A percentile compares a stretch with the other conserved stretches of the same genome.
phyloP scores from a whole-genome alignment of 108 stramenopile species.

The Phaeodactylum tricornutum region DNA sequence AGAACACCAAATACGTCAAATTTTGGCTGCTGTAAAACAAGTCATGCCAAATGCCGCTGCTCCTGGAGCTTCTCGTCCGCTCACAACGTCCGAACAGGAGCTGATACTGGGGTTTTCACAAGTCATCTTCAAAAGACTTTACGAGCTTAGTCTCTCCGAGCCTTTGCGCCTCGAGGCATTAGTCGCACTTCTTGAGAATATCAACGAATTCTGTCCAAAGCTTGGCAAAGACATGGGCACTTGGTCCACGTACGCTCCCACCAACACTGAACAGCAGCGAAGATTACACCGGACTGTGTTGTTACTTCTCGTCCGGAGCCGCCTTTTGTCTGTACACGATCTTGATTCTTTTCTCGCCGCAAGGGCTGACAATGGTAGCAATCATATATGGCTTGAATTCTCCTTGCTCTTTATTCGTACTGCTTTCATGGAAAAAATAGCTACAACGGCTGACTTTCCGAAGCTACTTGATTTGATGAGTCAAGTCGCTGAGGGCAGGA shows the following conservation, averaged over 20 bases:
- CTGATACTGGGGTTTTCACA: slow-evolving; percentile 86
- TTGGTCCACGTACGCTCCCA: slow-evolving; percentile 89
- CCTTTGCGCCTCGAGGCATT: slow-evolving; percentile 82
- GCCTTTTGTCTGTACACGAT: slow-evolving; percentile 64
- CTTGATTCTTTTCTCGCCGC: slow-evolving; percentile 82
- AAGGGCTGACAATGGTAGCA: slow-evolving; percentile 74
- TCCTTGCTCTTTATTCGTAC: slow-evolving; percentile 80
- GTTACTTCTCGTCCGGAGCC: slow-evolving; percentile 77
- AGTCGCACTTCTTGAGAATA: slow-evolving; percentile 77
- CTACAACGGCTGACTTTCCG: slow-evolving; percentile 65
- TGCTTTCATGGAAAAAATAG: slow-evolving; percentile 73
- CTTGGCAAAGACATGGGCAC: slow-evolving; percentile 82
- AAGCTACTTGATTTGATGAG: slow-evolving; percentile 79
- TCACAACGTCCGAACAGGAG: slow-evolving; percentile 71
- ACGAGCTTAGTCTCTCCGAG: slow-evolving; percentile 80
- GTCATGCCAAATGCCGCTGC: slow-evolving; percentile 40
- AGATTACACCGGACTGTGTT: slow-evolving; percentile 86
- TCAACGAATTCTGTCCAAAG: slow-evolving; percentile 75
- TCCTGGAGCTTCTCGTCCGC: slow-evolving; percentile 26
- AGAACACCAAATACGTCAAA: slow-evolving; percentile 85
- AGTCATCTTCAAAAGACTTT: slow-evolving; percentile 94
- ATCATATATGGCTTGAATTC: slow-evolving; percentile 86
- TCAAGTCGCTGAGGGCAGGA: slow-evolving; percentile 64
- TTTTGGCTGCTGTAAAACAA: slow-evolving; percentile 79
- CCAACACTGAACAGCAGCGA: slow-evolving; percentile 74